Conservation (phyloP, 305 asterid species). For the Fraxinus platypoda region DNA sequence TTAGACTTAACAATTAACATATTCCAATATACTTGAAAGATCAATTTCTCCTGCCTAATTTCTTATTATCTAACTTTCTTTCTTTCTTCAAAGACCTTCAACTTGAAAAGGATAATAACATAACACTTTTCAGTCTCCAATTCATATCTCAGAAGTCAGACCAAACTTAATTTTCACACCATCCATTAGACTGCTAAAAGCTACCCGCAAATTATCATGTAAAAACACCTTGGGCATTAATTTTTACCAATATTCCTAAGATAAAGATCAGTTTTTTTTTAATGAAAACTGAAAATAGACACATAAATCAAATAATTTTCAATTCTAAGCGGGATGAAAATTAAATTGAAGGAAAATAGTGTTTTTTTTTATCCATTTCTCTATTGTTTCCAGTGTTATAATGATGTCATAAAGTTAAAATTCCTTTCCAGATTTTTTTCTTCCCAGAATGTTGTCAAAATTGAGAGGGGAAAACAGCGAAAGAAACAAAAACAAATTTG, state of each 20-base stretch:
- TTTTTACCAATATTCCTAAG: background rate
- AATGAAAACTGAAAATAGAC: background rate
- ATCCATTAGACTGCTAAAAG: background rate
- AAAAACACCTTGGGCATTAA: background rate
- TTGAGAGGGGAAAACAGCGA: background rate
- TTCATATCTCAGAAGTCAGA: background rate
- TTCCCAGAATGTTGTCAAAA: background rate
- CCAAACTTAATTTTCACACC: background rate
- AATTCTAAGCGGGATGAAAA: background rate
- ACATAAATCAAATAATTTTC: background rate
- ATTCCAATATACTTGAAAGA: no score
- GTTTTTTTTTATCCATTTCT: background rate
- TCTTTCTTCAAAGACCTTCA: no score
- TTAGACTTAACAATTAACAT: no score
- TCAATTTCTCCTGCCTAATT: no score
- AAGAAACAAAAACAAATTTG: background rate
- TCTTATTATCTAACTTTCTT: no score
- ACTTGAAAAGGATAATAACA: no score
- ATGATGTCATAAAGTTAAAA: background rate
- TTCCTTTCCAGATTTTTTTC: background rate
- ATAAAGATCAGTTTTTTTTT: background rate
- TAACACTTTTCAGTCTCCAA: background rate
- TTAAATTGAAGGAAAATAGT: background rate
- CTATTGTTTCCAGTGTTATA: background rate
- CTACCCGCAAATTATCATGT: background rate